Evolutionary conservation across 805 yeast species (phyloP), one percentile per base, ranked within the genome.

Genomic region (Barnettozyma sp.): DNA sequence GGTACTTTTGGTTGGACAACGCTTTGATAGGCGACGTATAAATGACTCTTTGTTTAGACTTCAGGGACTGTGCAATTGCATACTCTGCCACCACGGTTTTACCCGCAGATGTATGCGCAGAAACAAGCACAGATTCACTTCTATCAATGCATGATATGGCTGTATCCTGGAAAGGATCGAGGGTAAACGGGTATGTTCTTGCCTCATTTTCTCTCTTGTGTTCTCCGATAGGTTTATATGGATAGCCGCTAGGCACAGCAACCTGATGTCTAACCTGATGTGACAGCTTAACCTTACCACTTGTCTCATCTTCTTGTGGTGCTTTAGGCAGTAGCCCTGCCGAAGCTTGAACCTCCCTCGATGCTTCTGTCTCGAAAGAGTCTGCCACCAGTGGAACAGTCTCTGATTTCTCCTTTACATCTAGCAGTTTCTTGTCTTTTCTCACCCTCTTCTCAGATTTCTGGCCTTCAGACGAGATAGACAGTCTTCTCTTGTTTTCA

Each of bases 91-190:
- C 96, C 7, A 90, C 98, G 0, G 98, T 90, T 54, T 90, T 90
- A 62, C 98, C 98, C 0, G 98, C 98, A 4, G 97, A 90, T 0
- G 98, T 90, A 58, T 90, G 98, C 0, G 99, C 99, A 22, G 97
- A 87, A 5, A 92, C 98, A 48, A 92, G 68, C 17, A 92, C 99
- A 2, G 95, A 82, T 62, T 90, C 97, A 48, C 78, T 75, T 55
- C 97, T 71, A 58, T 92, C 97, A 45, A 92, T 92, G 63, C 97
- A 90, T 9, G 95, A 87, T 44, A 92, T 81, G 12, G 97, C 83
- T 14, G 95, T 88, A 49, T 92, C 95, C 65, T 92, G 99, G 70
- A 92, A 92, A 21, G 98, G 97, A 71, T 92, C 99, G 46, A 92
- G 70, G 0, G 78, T 75, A 61, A 92, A 92, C 0, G 97, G 97